Evolutionary conservation across 2,329 filamentous ascomycete species (phyloP).

Genomic region (Colletotrichum liriopes): DNA sequence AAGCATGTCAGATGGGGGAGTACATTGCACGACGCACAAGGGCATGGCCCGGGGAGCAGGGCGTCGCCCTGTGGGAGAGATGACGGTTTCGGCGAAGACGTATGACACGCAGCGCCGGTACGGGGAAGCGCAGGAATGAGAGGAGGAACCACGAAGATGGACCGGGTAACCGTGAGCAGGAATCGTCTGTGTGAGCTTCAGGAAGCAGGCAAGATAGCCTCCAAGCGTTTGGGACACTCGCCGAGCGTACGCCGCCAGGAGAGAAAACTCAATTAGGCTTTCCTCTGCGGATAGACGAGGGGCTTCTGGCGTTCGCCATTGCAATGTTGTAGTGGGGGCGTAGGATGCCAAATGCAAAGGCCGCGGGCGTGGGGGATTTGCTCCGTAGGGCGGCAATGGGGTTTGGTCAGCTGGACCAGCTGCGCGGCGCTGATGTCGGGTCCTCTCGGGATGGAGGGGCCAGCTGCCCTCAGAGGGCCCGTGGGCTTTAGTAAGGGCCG

Average conservation of each 20-base stretch:
- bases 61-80: background rate
- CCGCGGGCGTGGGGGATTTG: conserved; percentile 13
- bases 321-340: background rate
- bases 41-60: background rate
- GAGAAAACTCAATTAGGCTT: background rate
- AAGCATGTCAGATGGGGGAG: conserved; percentile 6
- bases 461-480: background rate
- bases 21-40: conserved; percentile 13
- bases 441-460: conserved; percentile 28
- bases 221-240: conserved; percentile 15
- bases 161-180: conserved; percentile 26
- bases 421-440: conserved; percentile 35
- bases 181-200: conserved; percentile 1
- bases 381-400: conserved; percentile 1
- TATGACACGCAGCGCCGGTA: conserved; percentile 5
- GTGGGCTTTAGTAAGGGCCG: background rate
- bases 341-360: conserved; percentile 9
- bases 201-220: background rate
- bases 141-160: conserved; percentile 32
- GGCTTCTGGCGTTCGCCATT: background rate
- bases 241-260: conserved; percentile 24
- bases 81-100: conserved; percentile 3
- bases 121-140: conserved; percentile 20
- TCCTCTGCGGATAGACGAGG: background rate
- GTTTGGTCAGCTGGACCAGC: conserved; percentile 24